A percentile compares a stretch with the other conserved stretches of the same genome.
Evolutionary conservation across 805 yeast genomes (phyloP).

Genomic region (Zygosaccharomyces bailii): DNA sequence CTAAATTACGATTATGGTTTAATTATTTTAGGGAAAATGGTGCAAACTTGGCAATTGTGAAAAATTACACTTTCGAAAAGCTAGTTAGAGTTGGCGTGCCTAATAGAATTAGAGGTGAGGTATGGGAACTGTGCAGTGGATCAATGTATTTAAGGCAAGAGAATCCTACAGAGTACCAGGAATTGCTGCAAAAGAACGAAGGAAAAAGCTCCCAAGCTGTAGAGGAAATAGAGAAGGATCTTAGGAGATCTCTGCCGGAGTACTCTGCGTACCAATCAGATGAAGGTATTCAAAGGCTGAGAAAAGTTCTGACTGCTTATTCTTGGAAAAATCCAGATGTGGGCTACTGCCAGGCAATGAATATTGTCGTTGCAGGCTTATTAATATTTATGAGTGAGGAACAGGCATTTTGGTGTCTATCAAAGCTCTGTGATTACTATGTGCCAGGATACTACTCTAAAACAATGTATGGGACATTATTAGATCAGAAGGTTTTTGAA

Average conservation of each 20-base stretch:
- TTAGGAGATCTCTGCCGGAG: slow-evolving; percentile 92
- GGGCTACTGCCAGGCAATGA: slow-evolving; percentile 99
- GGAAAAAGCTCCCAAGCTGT: slow-evolving; percentile 75
- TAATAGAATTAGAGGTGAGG: slow-evolving; percentile 89
- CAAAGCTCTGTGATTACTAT: slow-evolving; percentile 72
- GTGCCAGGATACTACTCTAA: slow-evolving; percentile 95
- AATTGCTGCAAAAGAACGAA: slow-evolving; percentile 55
- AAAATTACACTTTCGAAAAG: slow-evolving; percentile 74
- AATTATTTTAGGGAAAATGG: slow-evolving; percentile 85
- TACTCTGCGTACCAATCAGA: slow-evolving; percentile 86
- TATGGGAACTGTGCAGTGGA: slow-evolving; percentile 93
- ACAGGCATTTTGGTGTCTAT: slow-evolving; percentile 93
- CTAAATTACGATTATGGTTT: slow-evolving; percentile 90
- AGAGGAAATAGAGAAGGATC: slow-evolving; percentile 94
- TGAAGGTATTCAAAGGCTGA: slow-evolving; percentile 79
- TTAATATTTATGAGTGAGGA: slow-evolving; percentile 89
- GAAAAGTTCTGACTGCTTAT: slow-evolving; percentile 88
- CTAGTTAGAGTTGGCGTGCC: slow-evolving; percentile 89
- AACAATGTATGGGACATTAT: slow-evolving; percentile 94
- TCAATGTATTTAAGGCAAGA: slow-evolving; percentile 71
- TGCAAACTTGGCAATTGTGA: slow-evolving; percentile 69
- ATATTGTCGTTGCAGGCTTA: slow-evolving; percentile 79
- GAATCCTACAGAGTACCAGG: slow-evolving; percentile 55
- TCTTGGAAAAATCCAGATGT: slow-evolving; percentile 97
- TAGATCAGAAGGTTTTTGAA: slow-evolving; percentile 93